phyloP scores from a whole-genome alignment of 192 early-diverging fungal genomes.

The Backusella tuberculispora region DNA sequence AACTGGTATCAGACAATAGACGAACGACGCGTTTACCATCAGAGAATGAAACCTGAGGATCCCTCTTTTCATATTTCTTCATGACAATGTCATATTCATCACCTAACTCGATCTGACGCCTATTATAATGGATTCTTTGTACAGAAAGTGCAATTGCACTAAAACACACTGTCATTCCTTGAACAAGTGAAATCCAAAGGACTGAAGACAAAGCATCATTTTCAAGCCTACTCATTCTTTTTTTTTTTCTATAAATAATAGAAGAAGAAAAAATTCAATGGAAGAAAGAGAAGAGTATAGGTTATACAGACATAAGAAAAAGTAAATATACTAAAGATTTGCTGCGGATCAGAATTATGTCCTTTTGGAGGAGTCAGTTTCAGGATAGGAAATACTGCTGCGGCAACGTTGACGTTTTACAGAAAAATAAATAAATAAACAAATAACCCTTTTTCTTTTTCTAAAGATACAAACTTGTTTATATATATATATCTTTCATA shows the following conservation, averaged over 20 bases:
- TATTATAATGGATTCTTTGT: background rate
- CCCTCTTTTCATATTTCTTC: constrained; percentile 2
- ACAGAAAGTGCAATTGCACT: background rate
- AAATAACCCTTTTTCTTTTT: no score
- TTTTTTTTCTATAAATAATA: background rate
- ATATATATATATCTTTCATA: no score
- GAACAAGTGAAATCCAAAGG: background rate
- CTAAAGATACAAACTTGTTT: no score
- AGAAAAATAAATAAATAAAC: no score
- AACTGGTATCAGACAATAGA: background rate
- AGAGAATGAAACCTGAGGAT: constrained; percentile 6
- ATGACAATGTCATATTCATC: constrained; percentile 1
- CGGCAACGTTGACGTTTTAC: no score
- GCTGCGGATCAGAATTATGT: no score
- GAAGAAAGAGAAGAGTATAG: background rate
- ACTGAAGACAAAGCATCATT: background rate
- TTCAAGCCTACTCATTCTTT: background rate
- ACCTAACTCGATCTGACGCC: background rate
- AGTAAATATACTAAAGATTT: no score
- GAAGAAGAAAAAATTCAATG: background rate
- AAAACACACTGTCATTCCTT: background rate
- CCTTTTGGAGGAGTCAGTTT: no score
- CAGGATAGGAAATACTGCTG: no score
- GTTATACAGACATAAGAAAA: no score
- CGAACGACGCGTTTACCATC: background rate